Conservation (phyloP, 129 eudicot genomes). For the Logfia minima region DNA sequence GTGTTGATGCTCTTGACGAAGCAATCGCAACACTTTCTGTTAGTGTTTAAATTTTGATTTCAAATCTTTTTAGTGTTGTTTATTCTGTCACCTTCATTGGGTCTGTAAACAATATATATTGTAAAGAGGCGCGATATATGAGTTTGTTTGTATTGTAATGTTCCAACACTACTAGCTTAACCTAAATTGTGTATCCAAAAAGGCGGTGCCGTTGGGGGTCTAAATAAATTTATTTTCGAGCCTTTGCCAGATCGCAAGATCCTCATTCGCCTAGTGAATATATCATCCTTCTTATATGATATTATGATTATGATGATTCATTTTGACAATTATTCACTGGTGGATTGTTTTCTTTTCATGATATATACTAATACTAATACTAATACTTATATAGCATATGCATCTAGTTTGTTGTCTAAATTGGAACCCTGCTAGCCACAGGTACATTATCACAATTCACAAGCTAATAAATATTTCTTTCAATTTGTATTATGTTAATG, state of each 20-base stretch:
- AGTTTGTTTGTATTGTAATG: neutral
- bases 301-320: too few species aligned
- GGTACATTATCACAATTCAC: neutral
- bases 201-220: neutral
- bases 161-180: neutral
- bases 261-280: neutral
- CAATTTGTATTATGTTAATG: too few species aligned
- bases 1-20: slow-evolving; percentile 62
- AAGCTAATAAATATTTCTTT: neutral
- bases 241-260: neutral
- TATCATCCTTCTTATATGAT: neutral
- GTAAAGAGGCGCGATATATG: neutral
- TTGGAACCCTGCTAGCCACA: too few species aligned
- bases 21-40: slow-evolving; percentile 10
- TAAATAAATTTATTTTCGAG: neutral
- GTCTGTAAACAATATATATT: neutral
- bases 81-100: slow-evolving; percentile 1
- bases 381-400: too few species aligned
- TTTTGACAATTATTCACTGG: too few species aligned
- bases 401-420: too few species aligned
- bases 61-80: neutral
- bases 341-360: too few species aligned
- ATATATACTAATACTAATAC: too few species aligned
- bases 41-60: neutral
- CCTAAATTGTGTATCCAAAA: neutral